Evolutionary conservation across 2,329 filamentous ascomycete genomes (phyloP).

Genomic region (Aspergillus carbonarius): DNA sequence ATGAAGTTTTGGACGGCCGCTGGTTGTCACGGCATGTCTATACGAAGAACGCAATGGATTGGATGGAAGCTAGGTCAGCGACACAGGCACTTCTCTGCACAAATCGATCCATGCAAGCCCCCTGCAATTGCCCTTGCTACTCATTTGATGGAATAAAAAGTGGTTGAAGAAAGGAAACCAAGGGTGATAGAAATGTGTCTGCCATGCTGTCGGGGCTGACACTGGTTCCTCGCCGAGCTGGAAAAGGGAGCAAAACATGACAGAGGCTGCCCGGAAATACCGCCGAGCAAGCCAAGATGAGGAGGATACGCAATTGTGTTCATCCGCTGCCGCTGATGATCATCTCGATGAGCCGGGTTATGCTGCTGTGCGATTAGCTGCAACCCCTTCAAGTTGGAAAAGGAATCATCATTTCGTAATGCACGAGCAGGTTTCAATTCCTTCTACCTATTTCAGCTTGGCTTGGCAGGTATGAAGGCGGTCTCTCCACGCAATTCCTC

Average conservation of each 20-base stretch:
- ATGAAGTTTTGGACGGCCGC: not conserved
- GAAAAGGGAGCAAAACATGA: not conserved
- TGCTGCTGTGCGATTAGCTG: not conserved
- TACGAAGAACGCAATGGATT: not conserved
- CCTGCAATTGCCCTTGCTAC: not conserved
- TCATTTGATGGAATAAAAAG: not conserved
- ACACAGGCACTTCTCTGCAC: not conserved
- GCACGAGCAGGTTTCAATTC: not conserved
- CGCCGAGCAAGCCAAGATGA: slow-evolving; percentile 5
- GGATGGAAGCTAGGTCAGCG: not conserved
- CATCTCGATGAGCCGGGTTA: not conserved
- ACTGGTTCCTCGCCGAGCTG: not conserved
- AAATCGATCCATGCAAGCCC: not conserved
- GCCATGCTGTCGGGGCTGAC: not conserved
- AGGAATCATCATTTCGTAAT: not conserved
- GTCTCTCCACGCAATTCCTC: slow-evolving; percentile 6
- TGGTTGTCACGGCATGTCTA: not conserved
- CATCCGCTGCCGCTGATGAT: not conserved
- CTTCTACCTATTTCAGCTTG: not conserved
- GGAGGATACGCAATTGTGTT: slow-evolving; percentile 1
- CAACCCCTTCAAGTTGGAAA: not conserved
- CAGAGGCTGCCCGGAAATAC: not conserved
- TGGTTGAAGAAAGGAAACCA: not conserved
- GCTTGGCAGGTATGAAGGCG: slow-evolving; percentile 18
- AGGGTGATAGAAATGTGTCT: not conserved